Conservation (phyloP, 169 alveolate genomes). For the Amoebophrya sp. region DNA sequence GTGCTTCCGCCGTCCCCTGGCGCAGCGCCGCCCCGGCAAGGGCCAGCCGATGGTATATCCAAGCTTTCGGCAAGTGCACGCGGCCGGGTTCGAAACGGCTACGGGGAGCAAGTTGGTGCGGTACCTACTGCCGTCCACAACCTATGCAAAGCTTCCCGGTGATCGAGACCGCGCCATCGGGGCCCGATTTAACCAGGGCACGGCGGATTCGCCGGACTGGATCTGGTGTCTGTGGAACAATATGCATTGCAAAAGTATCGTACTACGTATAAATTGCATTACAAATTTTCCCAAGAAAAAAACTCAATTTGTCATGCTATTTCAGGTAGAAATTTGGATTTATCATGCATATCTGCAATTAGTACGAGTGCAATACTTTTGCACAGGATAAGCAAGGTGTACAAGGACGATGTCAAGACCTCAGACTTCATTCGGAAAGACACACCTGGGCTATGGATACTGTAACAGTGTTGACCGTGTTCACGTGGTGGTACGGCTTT, state of each 20-base stretch:
- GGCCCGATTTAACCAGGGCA: neutral
- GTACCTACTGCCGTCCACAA: neutral
- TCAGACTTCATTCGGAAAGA: neutral
- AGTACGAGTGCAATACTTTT: no score
- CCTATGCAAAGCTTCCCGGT: no score
- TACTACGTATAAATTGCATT: no score
- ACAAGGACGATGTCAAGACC: neutral
- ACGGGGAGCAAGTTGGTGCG: neutral
- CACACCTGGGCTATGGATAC: neutral
- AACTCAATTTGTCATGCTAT: no score
- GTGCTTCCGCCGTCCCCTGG: neutral
- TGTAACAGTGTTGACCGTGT: neutral
- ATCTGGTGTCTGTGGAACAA: neutral
- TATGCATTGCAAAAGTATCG: no score
- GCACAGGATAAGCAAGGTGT: no score
- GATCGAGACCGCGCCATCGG: constrained; percentile 9
- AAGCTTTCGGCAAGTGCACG: neutral
- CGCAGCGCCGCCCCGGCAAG: neutral
- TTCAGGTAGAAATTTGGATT: no score
- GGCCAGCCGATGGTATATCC: neutral
- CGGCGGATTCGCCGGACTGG: neutral
- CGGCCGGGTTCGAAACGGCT: neutral
- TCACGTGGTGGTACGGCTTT: no score
- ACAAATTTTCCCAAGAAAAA: no score
- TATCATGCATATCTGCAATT: no score